Base-by-base conservation (phyloP, 129 eudicot species). In the Centrapalus pauciflorus region DNA sequence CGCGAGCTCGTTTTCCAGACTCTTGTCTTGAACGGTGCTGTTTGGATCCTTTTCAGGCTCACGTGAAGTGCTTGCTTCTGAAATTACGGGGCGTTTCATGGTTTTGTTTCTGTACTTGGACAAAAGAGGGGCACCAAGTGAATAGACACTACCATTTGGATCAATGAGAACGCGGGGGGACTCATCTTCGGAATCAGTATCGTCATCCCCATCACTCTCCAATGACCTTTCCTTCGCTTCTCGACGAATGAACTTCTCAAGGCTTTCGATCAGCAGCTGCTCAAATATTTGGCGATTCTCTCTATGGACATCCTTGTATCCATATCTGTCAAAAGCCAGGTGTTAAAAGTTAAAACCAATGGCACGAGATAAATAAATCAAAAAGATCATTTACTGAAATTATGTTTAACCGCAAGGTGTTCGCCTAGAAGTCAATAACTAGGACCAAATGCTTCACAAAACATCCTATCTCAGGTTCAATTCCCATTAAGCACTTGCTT, bases 181-280 rank as follows among this genome's bases (percentile, higher is more conserved):
- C 21, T 69, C 54, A 3, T 71, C 85, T 43, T 81, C 88, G 12
- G 93, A 74, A 73, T 82, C 79, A 1, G 78, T 66, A 73, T 79
- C 85, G 13, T 51, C 70, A 32, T 87, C 97, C 17, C 85, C 83
- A 11, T 85, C 97, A 61, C 98, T 92, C 69, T 88, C 95, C 41
- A 88, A 70, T 43, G 95, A 85, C 26, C 87, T 75, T 65, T 92
- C 98, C 72, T 92, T 95, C 73, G 96, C 98, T 86, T 92, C 98
- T 52, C 95, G 78, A 16, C 89, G 95, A 51, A 92, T 92, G 85
- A 88, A 92, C 73, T 92, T 92, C 82, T 92, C 98, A 52, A 92
- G 91, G 70, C 95, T 83, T 74, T 88, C 95, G 5, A 92, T 88
- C 58, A 92, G 76, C 43, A 92, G 71, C 66, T 92, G 96, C 71